Base-by-base conservation (phyloP, 768 basidiomycete species). In the Butyriboletus loyo region DNA sequence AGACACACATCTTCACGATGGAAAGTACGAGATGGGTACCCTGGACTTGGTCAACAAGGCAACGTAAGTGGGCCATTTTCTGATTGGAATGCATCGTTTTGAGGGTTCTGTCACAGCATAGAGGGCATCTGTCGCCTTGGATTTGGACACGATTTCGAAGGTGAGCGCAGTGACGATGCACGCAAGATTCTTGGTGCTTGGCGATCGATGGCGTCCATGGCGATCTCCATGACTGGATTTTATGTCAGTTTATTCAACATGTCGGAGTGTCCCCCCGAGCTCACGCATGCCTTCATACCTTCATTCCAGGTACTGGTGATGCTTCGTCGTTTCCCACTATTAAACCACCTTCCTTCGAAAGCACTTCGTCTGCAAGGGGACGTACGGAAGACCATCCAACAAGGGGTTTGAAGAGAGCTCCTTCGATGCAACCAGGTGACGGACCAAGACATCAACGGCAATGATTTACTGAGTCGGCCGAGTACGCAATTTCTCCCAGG, bases 361-460 rank as follows among this genome's bases (percentile, higher is more conserved):
- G 25, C 47, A 24, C 54, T 57, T 35, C 41, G 41, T 27, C 31
- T 45, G 7, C 55, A 57, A 50, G 54, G 46, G 38, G 47, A 55
- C n/a, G 55, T 57, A 22, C 55, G 55, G 28, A 42, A 54, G 17
- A 57, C 55, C 14, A 57, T 57, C 30, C 55, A 57, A 10, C 14
- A 35, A 21, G 56, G 56, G 0, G 10, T 58, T 34, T 56, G 56
- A 17, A 41, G 46, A 22, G 56, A 58, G 25, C 37, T 58, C 13
- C 34, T 58, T n/a, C 55, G 63, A 21, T 37, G 50, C 25, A 44
- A 44, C 27, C 32, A 36, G 21, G 21, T 11, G 9, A 17, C 40
- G 1, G 40, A 44, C n/a, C 39, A 35, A n/a, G 27, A 6, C 10
- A 5, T 11, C 19, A 53, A 28, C 8, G 40, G 27, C 8, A 49